Conservation (phyloP, 495 filamentous ascomycete genomes). For the Penicillium turbatum region DNA sequence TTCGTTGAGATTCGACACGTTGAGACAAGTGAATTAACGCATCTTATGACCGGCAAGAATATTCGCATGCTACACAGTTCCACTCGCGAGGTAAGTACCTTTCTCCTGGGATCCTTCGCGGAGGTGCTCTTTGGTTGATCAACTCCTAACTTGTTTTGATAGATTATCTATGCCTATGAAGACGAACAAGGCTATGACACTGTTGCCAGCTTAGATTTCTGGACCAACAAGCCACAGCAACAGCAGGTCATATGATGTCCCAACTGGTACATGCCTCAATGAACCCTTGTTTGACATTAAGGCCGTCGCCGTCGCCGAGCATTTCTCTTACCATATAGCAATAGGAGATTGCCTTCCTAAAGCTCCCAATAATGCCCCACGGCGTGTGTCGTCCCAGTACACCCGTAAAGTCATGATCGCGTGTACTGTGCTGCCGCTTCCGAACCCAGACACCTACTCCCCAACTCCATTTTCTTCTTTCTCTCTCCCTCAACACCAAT, state of each 20-base stretch:
- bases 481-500: conserved; percentile 2
- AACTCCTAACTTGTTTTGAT: conserved; percentile 13
- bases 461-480: conserved; percentile 1
- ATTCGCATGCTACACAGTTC: conserved; percentile 96
- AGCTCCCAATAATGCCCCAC: neutral
- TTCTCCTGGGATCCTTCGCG: neutral
- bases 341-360: neutral
- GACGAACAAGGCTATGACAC: conserved; percentile 91
- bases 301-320: neutral
- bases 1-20: conserved; percentile 96
- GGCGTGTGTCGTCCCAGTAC: neutral
- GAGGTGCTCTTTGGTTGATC: neutral
- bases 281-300: neutral
- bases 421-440: neutral
- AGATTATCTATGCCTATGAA: conserved; percentile 97
- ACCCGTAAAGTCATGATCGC: neutral
- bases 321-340: neutral
- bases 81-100: conserved; percentile 82
- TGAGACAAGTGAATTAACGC: conserved; percentile 82
- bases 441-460: neutral
- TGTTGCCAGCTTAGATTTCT: conserved; percentile 94
- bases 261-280: neutral
- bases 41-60: conserved; percentile 92
- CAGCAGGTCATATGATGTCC: conserved; percentile 22
- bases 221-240: conserved; percentile 56